Evolutionary conservation across 495 filamentous ascomycete species (phyloP).

Genomic region (Tirmania nivea): DNA sequence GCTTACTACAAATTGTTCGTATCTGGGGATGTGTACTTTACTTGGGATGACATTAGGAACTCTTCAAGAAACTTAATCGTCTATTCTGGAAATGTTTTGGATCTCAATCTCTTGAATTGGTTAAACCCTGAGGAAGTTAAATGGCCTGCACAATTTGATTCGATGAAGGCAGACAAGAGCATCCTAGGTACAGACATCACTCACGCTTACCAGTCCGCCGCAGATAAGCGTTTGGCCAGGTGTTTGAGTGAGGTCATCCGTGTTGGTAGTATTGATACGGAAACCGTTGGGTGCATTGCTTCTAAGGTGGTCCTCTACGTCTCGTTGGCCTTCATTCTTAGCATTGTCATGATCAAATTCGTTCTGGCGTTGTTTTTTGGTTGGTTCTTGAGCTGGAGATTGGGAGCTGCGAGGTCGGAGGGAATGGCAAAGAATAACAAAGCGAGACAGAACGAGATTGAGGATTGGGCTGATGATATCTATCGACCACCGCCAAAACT

Average conservation of each 20-base stretch:
- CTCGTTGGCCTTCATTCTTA: slow-evolving; percentile 77
- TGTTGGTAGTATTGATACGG: slow-evolving; percentile 87
- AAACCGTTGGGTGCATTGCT: slow-evolving; percentile 92
- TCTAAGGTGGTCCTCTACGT: slow-evolving; percentile 94
- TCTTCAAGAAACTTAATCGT: slow-evolving; percentile 69
- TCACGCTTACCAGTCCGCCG: slow-evolving; percentile 51
- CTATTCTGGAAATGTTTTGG: slow-evolving; percentile 82
- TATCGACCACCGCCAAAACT: slow-evolving; percentile 72
- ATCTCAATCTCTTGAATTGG: slow-evolving; percentile 78
- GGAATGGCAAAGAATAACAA: slow-evolving; percentile 40
- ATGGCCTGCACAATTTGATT: slow-evolving; percentile 55
- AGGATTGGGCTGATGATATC: slow-evolving; percentile 96
- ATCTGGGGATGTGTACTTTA: slow-evolving; percentile 69
- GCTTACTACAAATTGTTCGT: slow-evolving; percentile 46
- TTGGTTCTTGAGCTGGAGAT: slow-evolving; percentile 75
- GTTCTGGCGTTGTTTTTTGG: slow-evolving; percentile 76
- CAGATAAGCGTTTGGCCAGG: slow-evolving; percentile 58
- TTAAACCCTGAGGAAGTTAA: slow-evolving; percentile 71
- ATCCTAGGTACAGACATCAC: slow-evolving; percentile 83
- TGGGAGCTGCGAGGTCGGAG: slow-evolving; percentile 52
- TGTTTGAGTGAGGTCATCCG: slow-evolving; percentile 85
- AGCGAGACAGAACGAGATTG: slow-evolving; percentile 77
- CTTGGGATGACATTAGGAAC: slow-evolving; percentile 88
- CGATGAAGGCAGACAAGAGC: slow-evolving; percentile 50
- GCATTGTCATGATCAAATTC: slow-evolving; percentile 74